These are phyloP conservation scores for Pseudogymnoascus destructans DNA, from an alignment of 2,329 filamentous ascomycete species.

Conservation along the genomic window DNA sequence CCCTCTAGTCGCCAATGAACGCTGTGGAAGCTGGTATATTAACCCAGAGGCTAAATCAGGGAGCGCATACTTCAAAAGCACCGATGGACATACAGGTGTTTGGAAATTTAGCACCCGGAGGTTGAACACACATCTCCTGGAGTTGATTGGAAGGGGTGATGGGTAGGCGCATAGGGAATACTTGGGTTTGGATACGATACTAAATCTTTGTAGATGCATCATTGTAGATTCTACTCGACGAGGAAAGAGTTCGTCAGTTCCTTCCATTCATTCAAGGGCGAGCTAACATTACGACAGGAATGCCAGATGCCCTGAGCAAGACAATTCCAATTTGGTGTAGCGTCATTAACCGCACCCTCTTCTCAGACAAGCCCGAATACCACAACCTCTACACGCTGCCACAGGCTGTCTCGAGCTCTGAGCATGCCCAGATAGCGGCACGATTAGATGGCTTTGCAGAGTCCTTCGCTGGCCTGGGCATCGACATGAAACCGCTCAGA, in stretches of 20 bases:
- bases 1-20: slow-evolving; percentile 80
- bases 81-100: slow-evolving; percentile 80
- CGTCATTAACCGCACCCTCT: slow-evolving; percentile 69
- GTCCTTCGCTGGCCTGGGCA: slow-evolving; percentile 41
- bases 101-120: slow-evolving; percentile 83
- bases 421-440: slow-evolving; percentile 64
- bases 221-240: slow-evolving; percentile 87
- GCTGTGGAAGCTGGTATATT: slow-evolving; percentile 95
- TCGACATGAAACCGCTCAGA: slow-evolving; percentile 48
- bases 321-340: slow-evolving; percentile 90
- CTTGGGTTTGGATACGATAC: background rate
- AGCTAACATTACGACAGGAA: slow-evolving; percentile 36
- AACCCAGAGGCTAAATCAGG: slow-evolving; percentile 47
- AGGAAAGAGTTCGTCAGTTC: slow-evolving; percentile 54
- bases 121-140: slow-evolving; percentile 70
- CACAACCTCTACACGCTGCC: slow-evolving; percentile 56
- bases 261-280: background rate
- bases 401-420: slow-evolving; percentile 57
- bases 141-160: slow-evolving; percentile 49
- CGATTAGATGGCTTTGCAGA: slow-evolving; percentile 33
- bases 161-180: slow-evolving; percentile 38
- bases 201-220: slow-evolving; percentile 41
- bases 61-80: slow-evolving; percentile 94
- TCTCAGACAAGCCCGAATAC: slow-evolving; percentile 38
- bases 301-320: slow-evolving; percentile 90